These are phyloP conservation scores for Taiwanofungus camphoratus DNA, from an alignment of 1,284 basidiomycete species.

Conservation along the genomic window DNA sequence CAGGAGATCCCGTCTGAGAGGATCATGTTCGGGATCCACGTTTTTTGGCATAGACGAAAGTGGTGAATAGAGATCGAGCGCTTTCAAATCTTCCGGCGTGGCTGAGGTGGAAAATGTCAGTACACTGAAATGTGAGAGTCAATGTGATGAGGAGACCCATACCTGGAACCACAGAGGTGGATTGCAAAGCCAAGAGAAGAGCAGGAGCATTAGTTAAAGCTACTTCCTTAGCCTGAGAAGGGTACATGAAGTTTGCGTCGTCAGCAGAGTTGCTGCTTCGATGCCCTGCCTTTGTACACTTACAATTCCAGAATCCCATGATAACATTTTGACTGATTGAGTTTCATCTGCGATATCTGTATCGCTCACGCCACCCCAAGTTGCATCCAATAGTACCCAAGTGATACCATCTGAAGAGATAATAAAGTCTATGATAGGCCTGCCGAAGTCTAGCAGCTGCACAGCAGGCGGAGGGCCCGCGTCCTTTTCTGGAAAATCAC, in stretches of 20 bases:
- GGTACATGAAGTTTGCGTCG: background rate
- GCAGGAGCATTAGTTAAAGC: slow-evolving; percentile 15
- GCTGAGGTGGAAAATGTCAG: slow-evolving; percentile 30
- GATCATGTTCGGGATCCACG: slow-evolving; percentile 39
- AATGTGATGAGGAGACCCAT: slow-evolving; percentile 9
- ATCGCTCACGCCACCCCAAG: slow-evolving; percentile 10
- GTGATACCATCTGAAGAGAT: slow-evolving; percentile 34
- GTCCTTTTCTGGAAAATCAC: slow-evolving; percentile 31
- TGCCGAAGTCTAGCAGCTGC: slow-evolving; percentile 42
- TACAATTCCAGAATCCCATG: slow-evolving; percentile 19
- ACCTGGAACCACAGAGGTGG: slow-evolving; percentile 35
- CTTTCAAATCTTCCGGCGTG: slow-evolving; percentile 40
- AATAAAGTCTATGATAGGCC: slow-evolving; percentile 57
- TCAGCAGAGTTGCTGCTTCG: no score
- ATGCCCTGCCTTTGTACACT: slow-evolving; percentile 5
- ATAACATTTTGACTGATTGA: slow-evolving; percentile 10
- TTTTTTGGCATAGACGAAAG: slow-evolving; percentile 62
- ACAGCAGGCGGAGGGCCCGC: slow-evolving; percentile 25
- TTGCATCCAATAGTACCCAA: slow-evolving; percentile 47
- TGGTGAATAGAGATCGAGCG: slow-evolving; percentile 55
- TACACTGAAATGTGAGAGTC: background rate
- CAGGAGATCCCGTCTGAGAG: slow-evolving; percentile 29
- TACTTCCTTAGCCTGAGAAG: slow-evolving; percentile 20
- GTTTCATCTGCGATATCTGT: background rate
- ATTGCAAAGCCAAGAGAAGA: slow-evolving; percentile 36